A percentile compares a stretch with the other conserved stretches of the same genome.
Evolutionary conservation across 495 filamentous ascomycete genomes (phyloP).

Genomic region (Platismatia glauca): DNA sequence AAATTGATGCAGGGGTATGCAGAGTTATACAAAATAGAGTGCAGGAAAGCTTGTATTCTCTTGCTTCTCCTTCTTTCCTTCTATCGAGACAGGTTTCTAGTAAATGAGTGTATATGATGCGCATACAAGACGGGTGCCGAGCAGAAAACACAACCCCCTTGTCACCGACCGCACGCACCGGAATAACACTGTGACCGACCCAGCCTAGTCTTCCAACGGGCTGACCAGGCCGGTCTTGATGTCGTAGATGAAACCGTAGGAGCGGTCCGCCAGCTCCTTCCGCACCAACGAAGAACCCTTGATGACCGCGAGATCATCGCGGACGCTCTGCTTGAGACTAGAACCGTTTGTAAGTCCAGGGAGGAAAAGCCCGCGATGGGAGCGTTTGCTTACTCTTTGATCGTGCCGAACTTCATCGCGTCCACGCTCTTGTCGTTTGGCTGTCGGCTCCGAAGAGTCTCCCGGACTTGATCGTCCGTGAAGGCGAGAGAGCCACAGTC

Average conservation of each 20-base stretch:
- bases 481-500: constrained; percentile 18
- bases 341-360: background rate
- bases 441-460: background rate
- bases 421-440: constrained; percentile 11
- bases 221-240: constrained; percentile 29
- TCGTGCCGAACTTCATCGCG: constrained; percentile 14
- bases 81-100: too few species aligned
- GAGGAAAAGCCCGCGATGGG: background rate
- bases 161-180: too few species aligned
- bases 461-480: constrained; percentile 13
- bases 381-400: constrained; percentile 9
- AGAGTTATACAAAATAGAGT: too few species aligned
- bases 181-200: too few species aligned
- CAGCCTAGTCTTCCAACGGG: background rate
- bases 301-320: constrained; percentile 25
- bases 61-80: too few species aligned
- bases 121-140: too few species aligned
- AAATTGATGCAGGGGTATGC: too few species aligned
- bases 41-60: too few species aligned
- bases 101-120: too few species aligned
- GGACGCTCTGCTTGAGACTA: constrained; percentile 26
- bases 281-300: constrained; percentile 22
- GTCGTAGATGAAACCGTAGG: constrained; percentile 28
- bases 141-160: too few species aligned
- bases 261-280: constrained; percentile 21